Percentiles rank a stretch among this genome's conserved stretches.
phyloP scores from a whole-genome alignment of 208 protist species.

The Ichthyophonus hoferi region DNA sequence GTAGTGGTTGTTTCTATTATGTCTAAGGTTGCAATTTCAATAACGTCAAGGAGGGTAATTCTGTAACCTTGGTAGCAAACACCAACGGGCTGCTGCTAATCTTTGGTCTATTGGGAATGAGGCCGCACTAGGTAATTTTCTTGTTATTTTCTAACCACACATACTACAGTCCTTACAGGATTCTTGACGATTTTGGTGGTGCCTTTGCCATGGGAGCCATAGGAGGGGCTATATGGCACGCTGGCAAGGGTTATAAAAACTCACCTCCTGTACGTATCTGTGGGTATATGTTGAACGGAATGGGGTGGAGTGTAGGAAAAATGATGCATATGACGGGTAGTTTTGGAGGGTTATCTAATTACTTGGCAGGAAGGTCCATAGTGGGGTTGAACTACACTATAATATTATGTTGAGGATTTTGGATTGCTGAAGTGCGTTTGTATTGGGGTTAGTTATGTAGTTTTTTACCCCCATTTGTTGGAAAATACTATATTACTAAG shows the following conservation, averaged over 20 bases:
- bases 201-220: constrained; percentile 60
- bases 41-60: background rate
- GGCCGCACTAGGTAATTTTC: background rate
- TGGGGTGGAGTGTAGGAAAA: too few species aligned
- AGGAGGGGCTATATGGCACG: constrained; percentile 50
- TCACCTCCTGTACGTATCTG: constrained; percentile 49
- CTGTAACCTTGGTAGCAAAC: background rate
- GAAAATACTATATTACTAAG: too few species aligned
- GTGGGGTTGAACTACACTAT: too few species aligned
- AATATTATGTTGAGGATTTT: too few species aligned
- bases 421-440: too few species aligned
- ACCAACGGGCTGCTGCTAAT: background rate
- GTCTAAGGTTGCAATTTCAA: background rate
- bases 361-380: too few species aligned
- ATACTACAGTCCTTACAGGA: constrained; percentile 51
- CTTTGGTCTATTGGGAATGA: background rate
- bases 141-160: background rate
- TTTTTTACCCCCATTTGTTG: too few species aligned
- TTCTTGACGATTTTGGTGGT: constrained; percentile 59
- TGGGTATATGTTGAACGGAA: too few species aligned
- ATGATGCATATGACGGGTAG: too few species aligned
- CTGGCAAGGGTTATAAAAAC: constrained; percentile 52
- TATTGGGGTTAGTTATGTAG: too few species aligned
- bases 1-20: background rate
- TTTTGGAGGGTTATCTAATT: too few species aligned